A percentile compares a stretch with the other conserved stretches of the same genome.
These are phyloP conservation scores for Lojkania enalia DNA, from an alignment of 2,329 filamentous ascomycete species.

Conservation along the genomic window DNA sequence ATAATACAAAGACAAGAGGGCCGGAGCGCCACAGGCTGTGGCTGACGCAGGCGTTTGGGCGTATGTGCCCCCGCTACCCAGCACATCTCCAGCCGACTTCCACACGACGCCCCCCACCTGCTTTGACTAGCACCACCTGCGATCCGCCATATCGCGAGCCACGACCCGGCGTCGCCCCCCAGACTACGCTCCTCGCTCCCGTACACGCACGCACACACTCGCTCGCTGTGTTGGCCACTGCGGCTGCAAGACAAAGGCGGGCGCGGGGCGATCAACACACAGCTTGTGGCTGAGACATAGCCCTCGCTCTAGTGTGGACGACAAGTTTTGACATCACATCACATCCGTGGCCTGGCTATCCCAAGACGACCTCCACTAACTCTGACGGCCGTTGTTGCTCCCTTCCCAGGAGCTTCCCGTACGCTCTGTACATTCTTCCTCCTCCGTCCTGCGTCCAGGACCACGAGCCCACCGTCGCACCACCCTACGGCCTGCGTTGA, in stretches of 20 bases:
- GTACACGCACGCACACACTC: background rate
- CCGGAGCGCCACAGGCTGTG: too few species aligned
- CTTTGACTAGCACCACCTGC: background rate
- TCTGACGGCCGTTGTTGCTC: slow-evolving; percentile 20
- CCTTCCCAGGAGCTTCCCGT: slow-evolving; percentile 3
- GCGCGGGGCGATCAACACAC: slow-evolving; percentile 6
- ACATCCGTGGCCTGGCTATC: background rate
- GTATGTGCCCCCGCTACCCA: background rate
- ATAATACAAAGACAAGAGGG: background rate
- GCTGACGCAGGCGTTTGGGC: too few species aligned
- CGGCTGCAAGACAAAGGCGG: slow-evolving; percentile 8
- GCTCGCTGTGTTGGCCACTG: slow-evolving; percentile 4
- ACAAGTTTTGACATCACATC: slow-evolving; percentile 15
- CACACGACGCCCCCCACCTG: background rate
- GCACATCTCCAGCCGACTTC: background rate
- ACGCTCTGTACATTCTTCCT: slow-evolving; percentile 16
- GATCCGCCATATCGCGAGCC: background rate
- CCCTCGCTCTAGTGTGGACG: slow-evolving; percentile 5
- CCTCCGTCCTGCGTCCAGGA: slow-evolving; percentile 8
- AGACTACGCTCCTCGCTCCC: background rate
- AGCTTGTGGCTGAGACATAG: slow-evolving; percentile 10
- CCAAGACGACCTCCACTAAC: slow-evolving; percentile 2
- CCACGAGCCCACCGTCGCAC: slow-evolving; percentile 12
- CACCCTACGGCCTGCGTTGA: slow-evolving; percentile 28
- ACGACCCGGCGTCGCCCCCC: background rate